These are phyloP conservation scores for Globisporangium nagaii DNA, from an alignment of 352 stramenopile species.

Conservation along the genomic window DNA sequence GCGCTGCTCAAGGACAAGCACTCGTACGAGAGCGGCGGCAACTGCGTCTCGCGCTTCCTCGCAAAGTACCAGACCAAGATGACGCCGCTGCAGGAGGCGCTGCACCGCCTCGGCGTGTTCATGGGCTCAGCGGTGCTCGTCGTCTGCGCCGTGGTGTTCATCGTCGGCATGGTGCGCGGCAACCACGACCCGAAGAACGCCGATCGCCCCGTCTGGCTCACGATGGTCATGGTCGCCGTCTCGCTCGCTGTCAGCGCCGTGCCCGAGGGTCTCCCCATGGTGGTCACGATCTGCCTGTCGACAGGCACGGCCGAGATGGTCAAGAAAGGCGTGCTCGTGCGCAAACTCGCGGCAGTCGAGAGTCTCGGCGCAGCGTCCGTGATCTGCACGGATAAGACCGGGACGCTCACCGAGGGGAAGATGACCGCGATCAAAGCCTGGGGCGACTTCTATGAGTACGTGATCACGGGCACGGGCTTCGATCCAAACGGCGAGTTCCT, in stretches of 20 bases:
- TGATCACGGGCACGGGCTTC: constrained; percentile 29
- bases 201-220: constrained; percentile 74
- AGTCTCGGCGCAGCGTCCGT: constrained; percentile 78
- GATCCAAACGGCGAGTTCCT: constrained; percentile 21
- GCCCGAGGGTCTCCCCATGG: constrained; percentile 32
- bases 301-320: constrained; percentile 30
- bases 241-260: constrained; percentile 51
- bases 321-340: constrained; percentile 44
- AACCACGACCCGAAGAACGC: constrained; percentile 47
- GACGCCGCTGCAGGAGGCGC: constrained; percentile 86
- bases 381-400: constrained; percentile 89
- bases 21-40: constrained; percentile 7
- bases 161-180: constrained; percentile 63
- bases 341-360: constrained; percentile 45
- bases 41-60: constrained; percentile 14
- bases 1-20: constrained; percentile 22
- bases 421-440: constrained; percentile 47
- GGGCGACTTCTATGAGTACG: constrained; percentile 29
- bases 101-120: constrained; percentile 92
- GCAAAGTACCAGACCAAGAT: constrained; percentile 30
- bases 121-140: constrained; percentile 81
- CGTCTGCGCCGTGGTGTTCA: constrained; percentile 78
- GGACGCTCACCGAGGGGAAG: constrained; percentile 80
- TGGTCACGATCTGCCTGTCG: constrained; percentile 39
- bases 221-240: constrained; percentile 89